A percentile compares a stretch with the other conserved stretches of the same genome.
Conservation (phyloP, 2,329 filamentous ascomycete species). For the Epichloe sp. region DNA sequence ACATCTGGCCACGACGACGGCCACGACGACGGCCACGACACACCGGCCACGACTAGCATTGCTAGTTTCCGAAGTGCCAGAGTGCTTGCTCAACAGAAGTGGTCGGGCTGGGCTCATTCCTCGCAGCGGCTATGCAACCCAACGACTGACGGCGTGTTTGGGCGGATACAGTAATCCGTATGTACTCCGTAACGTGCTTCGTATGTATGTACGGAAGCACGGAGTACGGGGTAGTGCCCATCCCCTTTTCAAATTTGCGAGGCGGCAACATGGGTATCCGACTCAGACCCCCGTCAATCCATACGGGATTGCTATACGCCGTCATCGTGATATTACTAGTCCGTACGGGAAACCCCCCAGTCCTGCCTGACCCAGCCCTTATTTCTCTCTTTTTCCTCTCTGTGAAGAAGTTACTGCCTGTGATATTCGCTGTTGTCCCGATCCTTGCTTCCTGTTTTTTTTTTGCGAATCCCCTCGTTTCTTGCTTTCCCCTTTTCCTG, state of each 20-base stretch:
- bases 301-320: background rate
- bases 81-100: background rate
- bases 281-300: background rate
- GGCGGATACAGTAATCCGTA: too few relatives aligned
- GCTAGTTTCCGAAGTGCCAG: background rate
- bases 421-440: background rate
- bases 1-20: too few relatives aligned
- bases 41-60: too few relatives aligned
- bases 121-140: background rate
- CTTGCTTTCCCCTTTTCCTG: background rate
- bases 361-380: background rate
- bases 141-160: background rate
- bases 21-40: too few relatives aligned
- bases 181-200: too few relatives aligned
- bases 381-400: background rate
- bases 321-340: conserved; percentile 1
- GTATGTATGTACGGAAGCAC: too few relatives aligned
- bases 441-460: background rate
- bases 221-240: background rate
- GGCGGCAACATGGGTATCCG: background rate
- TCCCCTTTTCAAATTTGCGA: background rate
- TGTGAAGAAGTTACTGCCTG: background rate
- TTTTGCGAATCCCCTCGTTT: conserved; percentile 1
- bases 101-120: background rate
- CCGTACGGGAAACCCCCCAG: background rate